Base-by-base conservation (phyloP, 495 filamentous ascomycete genomes). In the Aspergillus incahuasiensis region DNA sequence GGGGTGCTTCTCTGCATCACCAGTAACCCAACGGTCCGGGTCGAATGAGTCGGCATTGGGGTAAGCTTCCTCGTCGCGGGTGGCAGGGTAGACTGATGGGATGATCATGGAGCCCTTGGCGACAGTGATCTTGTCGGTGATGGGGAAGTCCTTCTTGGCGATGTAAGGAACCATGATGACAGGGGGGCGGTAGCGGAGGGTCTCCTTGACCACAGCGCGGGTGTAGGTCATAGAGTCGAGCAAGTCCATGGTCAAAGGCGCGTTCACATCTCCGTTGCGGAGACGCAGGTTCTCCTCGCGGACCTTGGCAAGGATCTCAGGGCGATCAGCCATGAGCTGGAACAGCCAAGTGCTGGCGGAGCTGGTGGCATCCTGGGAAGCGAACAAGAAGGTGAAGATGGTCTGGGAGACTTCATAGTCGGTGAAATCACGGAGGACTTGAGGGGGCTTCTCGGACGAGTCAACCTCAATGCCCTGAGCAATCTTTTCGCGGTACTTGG, bases 161-260 rank as follows among this genome's bases (percentile, higher is more conserved):
- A 95, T 69, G 69, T 97, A 97, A 34, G 94, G 94, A 45, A 96
- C 90, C 94, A 98, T 97, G 75, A 97, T 82, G 61, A 98, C 94
- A 54, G 94, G 94, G 41, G 94, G 95, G 43, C 95, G 88, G 78
- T 96, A 97, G 60, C 94, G 88, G 40, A 98, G 83, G 34, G 88
- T 87, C 77, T 98, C 94, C 65, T 94, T 90, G 53, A 98, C 88
- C 47, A 95, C 88, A 39, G 91, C 94, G 49, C 90, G 89, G 28
- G 94, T 97, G 64, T 94, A 97, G 6, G 85, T 79, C 85, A 96
- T 83, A 54, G 85, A 81, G 61, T 97, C 94, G 22, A 97, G 77
- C 74, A 92, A 76, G 34, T 96, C 91, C 72, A 97, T 82, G 53
- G 80, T 84, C 48, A 96, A 72, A 5, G 79, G 79, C 16, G 84